Percentiles rank a stretch among this genome's conserved stretches.
These are phyloP conservation scores for Echinochloa phyllopogon DNA, from an alignment of 176 grass and related monocot species.

Conservation along the genomic window DNA sequence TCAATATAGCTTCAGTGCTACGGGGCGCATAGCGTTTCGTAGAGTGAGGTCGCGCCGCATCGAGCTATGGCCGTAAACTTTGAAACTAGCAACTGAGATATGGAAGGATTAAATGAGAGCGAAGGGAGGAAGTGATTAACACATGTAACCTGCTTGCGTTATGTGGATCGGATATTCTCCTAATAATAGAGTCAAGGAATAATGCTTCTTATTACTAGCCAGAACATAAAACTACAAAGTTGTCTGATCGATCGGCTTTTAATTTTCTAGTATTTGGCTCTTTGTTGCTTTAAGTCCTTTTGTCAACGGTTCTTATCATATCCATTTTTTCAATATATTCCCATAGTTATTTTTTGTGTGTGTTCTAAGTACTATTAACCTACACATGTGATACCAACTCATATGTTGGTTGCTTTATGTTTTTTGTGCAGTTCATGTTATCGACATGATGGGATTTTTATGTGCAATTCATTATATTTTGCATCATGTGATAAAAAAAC, in stretches of 20 bases:
- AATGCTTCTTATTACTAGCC: background rate
- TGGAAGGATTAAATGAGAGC: background rate
- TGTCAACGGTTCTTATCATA: background rate
- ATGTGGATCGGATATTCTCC: background rate
- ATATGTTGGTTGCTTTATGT: background rate
- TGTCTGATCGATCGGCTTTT: background rate
- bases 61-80: background rate
- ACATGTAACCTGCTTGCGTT: background rate
- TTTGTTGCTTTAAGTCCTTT: background rate
- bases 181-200: background rate
- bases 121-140: background rate
- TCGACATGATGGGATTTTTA: too few relatives aligned
- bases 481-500: background rate
- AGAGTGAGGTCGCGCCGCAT: background rate
- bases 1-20: conserved; percentile 8
- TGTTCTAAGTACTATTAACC: background rate
- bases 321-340: background rate
- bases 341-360: background rate
- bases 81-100: background rate
- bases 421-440: background rate
- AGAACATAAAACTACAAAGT: background rate
- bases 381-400: background rate
- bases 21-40: background rate
- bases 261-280: background rate
- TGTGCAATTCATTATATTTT: background rate